Evolutionary conservation across 2,329 filamentous ascomycete genomes (phyloP).

Genomic region (Lachnellula occidentalis): DNA sequence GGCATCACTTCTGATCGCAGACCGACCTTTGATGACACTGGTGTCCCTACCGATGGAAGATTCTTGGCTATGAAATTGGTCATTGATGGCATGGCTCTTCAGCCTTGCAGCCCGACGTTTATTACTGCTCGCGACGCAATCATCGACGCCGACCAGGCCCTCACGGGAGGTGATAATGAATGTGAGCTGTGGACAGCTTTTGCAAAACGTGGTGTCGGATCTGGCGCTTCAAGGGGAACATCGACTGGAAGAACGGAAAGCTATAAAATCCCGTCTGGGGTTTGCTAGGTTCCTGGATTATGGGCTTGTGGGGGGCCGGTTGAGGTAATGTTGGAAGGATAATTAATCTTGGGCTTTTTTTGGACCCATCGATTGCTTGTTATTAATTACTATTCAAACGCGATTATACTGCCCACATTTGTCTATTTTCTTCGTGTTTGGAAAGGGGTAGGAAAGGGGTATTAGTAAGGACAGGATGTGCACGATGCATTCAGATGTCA

Average conservation of each 20-base stretch:
- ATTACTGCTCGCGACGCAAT: slow-evolving; percentile 49
- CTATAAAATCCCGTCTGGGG: slow-evolving; percentile 6
- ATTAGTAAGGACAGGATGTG: too few relatives aligned
- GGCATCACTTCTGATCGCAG: slow-evolving; percentile 41
- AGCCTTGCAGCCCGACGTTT: slow-evolving; percentile 52
- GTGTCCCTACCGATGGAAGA: slow-evolving; percentile 47
- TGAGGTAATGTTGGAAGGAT: too few relatives aligned
- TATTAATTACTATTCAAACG: too few relatives aligned
- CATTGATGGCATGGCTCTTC: slow-evolving; percentile 46
- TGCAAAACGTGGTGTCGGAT: slow-evolving; percentile 51
- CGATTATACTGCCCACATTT: too few relatives aligned
- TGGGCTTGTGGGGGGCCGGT: too few relatives aligned
- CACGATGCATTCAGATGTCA: too few relatives aligned
- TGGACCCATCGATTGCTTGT: too few relatives aligned
- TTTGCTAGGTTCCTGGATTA: neutral
- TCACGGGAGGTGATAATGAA: slow-evolving; percentile 45
- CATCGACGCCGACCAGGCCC: slow-evolving; percentile 46
- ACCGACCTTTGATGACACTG: slow-evolving; percentile 38
- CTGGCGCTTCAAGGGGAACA: slow-evolving; percentile 5
- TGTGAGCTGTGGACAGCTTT: slow-evolving; percentile 51
- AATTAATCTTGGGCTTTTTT: too few relatives aligned
- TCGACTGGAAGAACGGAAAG: slow-evolving; percentile 5
- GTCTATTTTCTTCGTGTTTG: too few relatives aligned
- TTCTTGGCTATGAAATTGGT: slow-evolving; percentile 39
- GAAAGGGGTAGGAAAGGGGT: too few relatives aligned